These are phyloP conservation scores for Aurinia saxatilis DNA, from an alignment of 345 rosid genomes.

Conservation along the genomic window DNA sequence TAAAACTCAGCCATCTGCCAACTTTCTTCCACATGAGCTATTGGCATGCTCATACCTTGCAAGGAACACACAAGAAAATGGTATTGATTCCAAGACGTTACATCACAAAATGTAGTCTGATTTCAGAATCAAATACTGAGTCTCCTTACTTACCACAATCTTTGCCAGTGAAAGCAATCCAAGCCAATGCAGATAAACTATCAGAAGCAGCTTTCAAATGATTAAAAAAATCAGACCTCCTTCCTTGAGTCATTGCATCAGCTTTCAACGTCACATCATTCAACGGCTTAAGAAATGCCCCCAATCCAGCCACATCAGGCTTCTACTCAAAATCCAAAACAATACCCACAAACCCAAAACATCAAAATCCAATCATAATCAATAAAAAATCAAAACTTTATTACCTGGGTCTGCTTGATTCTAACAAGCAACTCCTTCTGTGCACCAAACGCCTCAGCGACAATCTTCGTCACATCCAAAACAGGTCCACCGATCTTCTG, in stretches of 20 bases:
- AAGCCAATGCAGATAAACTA: slow-evolving; percentile 80
- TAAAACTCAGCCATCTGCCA: slow-evolving; percentile 99
- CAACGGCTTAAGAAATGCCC: slow-evolving; percentile 75
- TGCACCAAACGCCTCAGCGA: slow-evolving; percentile 54
- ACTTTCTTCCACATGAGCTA: slow-evolving; percentile 94
- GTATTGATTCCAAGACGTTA: not conserved
- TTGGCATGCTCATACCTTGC: slow-evolving; percentile 92
- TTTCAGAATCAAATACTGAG: not conserved
- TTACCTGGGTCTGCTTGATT: slow-evolving; percentile 65
- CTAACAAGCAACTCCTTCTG: slow-evolving; percentile 64
- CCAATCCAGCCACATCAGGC: slow-evolving; percentile 67
- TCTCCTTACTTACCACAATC: slow-evolving; percentile 67
- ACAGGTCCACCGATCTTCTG: slow-evolving; percentile 93
- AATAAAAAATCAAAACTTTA: not conserved
- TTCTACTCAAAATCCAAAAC: slow-evolving; percentile 57
- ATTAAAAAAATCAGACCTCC: slow-evolving; percentile 79
- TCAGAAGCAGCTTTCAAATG: slow-evolving; percentile 79
- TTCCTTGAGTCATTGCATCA: slow-evolving; percentile 70
- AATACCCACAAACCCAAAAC: not conserved
- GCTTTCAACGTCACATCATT: slow-evolving; percentile 76
- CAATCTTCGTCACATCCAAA: slow-evolving; percentile 56
- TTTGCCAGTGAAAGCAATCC: slow-evolving; percentile 92
- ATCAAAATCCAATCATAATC: slow-evolving; percentile 6
- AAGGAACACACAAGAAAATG: too few relatives aligned
- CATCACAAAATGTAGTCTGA: not conserved